A percentile compares a stretch with the other conserved stretches of the same genome.
phyloP scores from a whole-genome alignment of 2,329 filamentous ascomycete genomes.

The Fusarium sp. region DNA sequence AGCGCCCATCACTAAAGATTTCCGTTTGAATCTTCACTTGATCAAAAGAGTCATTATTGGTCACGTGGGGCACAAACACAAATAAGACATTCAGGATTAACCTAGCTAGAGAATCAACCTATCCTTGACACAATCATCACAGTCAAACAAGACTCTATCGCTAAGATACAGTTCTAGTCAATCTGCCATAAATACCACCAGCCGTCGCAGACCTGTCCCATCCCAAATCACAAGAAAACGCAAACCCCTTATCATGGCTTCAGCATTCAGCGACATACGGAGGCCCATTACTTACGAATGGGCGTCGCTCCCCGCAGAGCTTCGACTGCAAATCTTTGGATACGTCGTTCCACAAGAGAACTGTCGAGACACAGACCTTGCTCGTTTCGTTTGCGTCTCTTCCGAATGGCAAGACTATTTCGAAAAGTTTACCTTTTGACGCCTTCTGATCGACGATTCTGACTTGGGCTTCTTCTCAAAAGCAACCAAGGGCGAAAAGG shows the following conservation, averaged over 20 bases:
- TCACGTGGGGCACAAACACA: too few relatives aligned
- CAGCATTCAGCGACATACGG: fast-evolving
- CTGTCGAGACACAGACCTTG: fast-evolving
- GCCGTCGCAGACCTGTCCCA: not conserved
- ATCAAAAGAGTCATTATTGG: too few relatives aligned
- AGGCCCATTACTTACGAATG: not conserved
- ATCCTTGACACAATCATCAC: too few relatives aligned
- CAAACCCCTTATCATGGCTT: fast-evolving
- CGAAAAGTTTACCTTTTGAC: not conserved
- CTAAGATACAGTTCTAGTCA: fast-evolving
- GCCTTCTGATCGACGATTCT: not conserved
- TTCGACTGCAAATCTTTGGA: not conserved
- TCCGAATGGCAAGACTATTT: not conserved
- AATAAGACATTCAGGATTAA: too few relatives aligned
- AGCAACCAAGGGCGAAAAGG: fast-evolving
- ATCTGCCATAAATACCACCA: fast-evolving
- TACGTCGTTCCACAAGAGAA: not conserved
- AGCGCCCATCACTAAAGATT: too few relatives aligned
- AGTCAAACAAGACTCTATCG: not conserved
- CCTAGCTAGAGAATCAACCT: too few relatives aligned
- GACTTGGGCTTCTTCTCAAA: fast-evolving
- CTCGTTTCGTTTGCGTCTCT: not conserved
- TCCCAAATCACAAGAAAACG: fast-evolving
- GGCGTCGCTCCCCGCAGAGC: not conserved
- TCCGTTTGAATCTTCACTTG: not conserved